Evolutionary conservation across 176 grass and related monocot species (phyloP), one percentile per base, ranked within the genome.

Genomic region (Avena sativa): DNA sequence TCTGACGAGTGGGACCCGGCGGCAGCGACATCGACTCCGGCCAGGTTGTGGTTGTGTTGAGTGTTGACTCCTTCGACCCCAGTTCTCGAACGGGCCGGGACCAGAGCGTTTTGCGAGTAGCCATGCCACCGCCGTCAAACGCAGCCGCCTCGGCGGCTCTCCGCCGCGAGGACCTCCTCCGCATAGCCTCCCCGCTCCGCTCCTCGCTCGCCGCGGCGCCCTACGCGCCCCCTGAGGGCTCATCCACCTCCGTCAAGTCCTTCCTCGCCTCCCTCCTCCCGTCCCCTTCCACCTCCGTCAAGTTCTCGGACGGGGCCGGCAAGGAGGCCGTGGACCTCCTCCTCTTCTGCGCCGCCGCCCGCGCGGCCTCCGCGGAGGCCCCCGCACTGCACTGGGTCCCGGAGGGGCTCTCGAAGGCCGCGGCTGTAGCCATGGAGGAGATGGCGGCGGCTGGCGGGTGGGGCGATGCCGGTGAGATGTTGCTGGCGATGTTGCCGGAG

Each of bases 371-470:
- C 7, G 84, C 89, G 79, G 84, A 79, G 71, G 51, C 73, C 14
- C 93, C 93, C 9, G 87, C 88, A 12, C 85, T 98, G 76, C 86
- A 90, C 81, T 98, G 96, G 96, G 74, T 98, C 30, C 84, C 88
- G 6, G 86, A 74, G 25, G 73, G 76, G 56, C 90, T 98, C 49
- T 70, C n/a, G 2, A 58, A 48, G 5, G 76, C 81, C 2, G 89
- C 89, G 1, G 84, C 90, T 21, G 64, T 20, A 1, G 81, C 79
- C 55, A 21, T 88, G 34, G 43, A 58, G 47, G 87, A 86, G 63
- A 71, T 97, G 66, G 76, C 85, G 2, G 75, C 76, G 62, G 84
- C 81, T 6, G 90, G 65, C 8, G 83, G 65, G 3, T 94, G 88
- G 66, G 82, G 13, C 26, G 88, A 79, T 11, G 88, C 80, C 32